Evolutionary conservation across 345 rosid genomes (phyloP).

Genomic region (Pistacia vera): DNA sequence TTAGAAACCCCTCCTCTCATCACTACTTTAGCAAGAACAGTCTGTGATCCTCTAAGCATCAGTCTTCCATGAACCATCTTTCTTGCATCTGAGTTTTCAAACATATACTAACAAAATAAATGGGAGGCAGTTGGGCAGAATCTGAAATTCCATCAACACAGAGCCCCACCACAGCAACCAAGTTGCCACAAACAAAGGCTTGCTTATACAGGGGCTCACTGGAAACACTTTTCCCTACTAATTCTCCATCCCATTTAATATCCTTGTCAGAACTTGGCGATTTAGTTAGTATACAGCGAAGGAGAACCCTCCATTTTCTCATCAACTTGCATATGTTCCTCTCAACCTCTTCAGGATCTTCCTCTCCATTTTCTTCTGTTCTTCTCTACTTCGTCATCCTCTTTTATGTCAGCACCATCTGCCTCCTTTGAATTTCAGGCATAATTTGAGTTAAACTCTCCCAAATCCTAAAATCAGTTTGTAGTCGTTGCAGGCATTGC

Average conservation of each 20-base stretch:
- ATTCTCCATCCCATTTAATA: slow-evolving; percentile 54
- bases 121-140: slow-evolving; percentile 39
- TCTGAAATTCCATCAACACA: slow-evolving; percentile 40
- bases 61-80: slow-evolving; percentile 63
- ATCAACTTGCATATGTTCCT: slow-evolving; percentile 20
- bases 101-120: slow-evolving; percentile 70
- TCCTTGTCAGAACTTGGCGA: slow-evolving; percentile 33
- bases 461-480: slow-evolving; percentile 68
- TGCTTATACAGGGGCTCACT: slow-evolving; percentile 51
- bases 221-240: slow-evolving; percentile 34
- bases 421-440: slow-evolving; percentile 50
- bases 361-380: slow-evolving; percentile 53
- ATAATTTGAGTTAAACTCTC: slow-evolving; percentile 68
- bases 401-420: slow-evolving; percentile 30
- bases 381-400: slow-evolving; percentile 44
- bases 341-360: slow-evolving; percentile 29
- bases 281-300: slow-evolving; percentile 20
- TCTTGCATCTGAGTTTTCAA: slow-evolving; percentile 40
- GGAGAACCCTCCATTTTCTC: slow-evolving; percentile 9
- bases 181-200: slow-evolving; percentile 47
- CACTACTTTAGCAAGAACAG: slow-evolving; percentile 60
- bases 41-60: slow-evolving; percentile 49
- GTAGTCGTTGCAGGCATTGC: slow-evolving; percentile 89
- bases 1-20: slow-evolving; percentile 66
- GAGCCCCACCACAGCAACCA: slow-evolving; percentile 52